Base-by-base conservation (phyloP, 768 basidiomycete species). In the Tylopilus vinaceipallidus region DNA sequence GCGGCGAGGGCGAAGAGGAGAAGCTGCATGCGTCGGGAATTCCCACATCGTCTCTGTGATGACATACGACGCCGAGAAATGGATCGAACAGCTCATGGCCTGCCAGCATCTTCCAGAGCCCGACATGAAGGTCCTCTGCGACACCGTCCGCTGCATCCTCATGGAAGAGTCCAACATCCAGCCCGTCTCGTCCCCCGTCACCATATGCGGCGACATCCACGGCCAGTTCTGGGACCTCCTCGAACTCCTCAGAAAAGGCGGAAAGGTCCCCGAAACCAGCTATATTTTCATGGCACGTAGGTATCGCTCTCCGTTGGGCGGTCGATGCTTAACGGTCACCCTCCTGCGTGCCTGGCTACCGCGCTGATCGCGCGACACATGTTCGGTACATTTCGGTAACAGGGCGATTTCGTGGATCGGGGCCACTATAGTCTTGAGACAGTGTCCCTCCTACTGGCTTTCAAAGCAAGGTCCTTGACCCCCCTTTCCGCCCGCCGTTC, bases 91-190 rank as follows among this genome's bases (percentile, higher is more conserved):
- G 61, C 84, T 98, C 52, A 84, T 84, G 73, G 71, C 80, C 57
- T 97, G 94, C 75, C 81, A 86, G 55, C 86, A 91, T 58, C 87
- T 99, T 43, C 81, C 90, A 14, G 97, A 99, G 71, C 66, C 81
- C 11, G 91, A 95, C 56, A 97, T 99, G 83, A 95, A 94, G 66
- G 73, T 85, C 36, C 83, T 99, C 42, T 98, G 95, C 75, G 82
- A 92, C 50, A 83, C 86, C 52, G 94, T 98, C 19, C 83, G 91
- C 43, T 80, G 85, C 41, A 86, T 95, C 41, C 79, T 97, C 32
- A 85, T 98, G 67, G 95, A 99, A 67, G 95, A 99, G 67, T 93
- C 88, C 47, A 99, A 98, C 66, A 95, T 98, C 49, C 94, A 98
- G 64, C 95, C 95, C 27, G 91, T 99, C 45, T 89, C 90, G 29